These are phyloP conservation scores for Poterioochromonas sp. DNA, from an alignment of 352 stramenopile species.

Conservation along the genomic window DNA sequence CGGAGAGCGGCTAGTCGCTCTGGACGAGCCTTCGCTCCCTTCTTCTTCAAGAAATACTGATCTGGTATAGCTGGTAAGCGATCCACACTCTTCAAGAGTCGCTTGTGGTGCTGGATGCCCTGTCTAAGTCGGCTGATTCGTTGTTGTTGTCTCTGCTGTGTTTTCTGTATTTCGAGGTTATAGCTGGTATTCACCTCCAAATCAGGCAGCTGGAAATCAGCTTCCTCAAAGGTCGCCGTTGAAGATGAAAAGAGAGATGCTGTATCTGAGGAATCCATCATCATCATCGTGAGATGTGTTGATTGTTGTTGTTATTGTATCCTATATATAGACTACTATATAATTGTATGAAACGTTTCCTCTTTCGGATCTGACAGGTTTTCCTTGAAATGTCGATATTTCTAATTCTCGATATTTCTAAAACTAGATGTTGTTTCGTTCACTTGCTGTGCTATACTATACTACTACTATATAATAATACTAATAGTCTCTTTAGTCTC, in stretches of 20 bases:
- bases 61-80: not conserved
- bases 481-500: too few species aligned
- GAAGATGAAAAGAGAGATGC: not conserved
- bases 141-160: not conserved
- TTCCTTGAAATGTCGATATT: too few species aligned
- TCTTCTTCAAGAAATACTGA: not conserved
- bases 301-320: too few species aligned
- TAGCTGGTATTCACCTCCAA: not conserved
- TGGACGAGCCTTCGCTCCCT: not conserved
- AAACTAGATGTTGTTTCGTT: too few species aligned
- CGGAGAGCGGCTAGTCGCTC: not conserved
- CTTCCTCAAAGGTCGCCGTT: not conserved
- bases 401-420: too few species aligned
- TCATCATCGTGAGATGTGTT: too few species aligned
- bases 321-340: too few species aligned
- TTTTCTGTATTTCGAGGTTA: not conserved
- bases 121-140: not conserved
- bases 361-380: too few species aligned
- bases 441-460: too few species aligned
- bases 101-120: not conserved
- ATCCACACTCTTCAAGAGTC: not conserved
- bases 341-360: too few species aligned
- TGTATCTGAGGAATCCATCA: too few species aligned
- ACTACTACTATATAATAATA: too few species aligned
- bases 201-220: slow-evolving; percentile 5